A percentile compares a stretch with the other conserved stretches of the same genome.
Evolutionary conservation across 164 flowering plant genomes (phyloP).

Genomic region (Berberis thunbergii): DNA sequence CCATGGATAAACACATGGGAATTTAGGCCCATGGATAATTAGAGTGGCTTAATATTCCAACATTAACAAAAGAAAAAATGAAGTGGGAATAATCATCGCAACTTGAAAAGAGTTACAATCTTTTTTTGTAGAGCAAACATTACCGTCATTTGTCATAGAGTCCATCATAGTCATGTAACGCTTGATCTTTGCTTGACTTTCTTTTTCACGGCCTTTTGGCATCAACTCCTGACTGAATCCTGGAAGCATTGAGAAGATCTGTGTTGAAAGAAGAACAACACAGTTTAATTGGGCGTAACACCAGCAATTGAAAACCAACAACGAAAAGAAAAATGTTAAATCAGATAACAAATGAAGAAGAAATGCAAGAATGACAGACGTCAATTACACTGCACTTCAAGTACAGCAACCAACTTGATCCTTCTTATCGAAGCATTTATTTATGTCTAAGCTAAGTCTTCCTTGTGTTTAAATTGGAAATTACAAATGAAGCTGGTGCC

Average conservation of each 20-base stretch:
- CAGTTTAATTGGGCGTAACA: background rate
- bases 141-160: slow-evolving; percentile 95
- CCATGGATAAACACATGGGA: too few relatives aligned
- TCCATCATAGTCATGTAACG: slow-evolving; percentile 99
- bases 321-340: background rate
- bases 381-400: background rate
- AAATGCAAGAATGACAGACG: background rate
- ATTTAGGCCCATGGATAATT: too few relatives aligned
- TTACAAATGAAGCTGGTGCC: too few relatives aligned
- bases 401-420: background rate
- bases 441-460: too few relatives aligned
- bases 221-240: slow-evolving; percentile 81
- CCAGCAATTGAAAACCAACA: background rate
- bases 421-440: too few relatives aligned
- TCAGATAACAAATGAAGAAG: background rate
- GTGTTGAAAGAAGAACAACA: slow-evolving; percentile 9
- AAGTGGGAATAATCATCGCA: background rate
- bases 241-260: slow-evolving; percentile 85
- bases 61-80: too few relatives aligned
- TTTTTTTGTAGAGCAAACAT: background rate
- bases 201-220: slow-evolving; percentile 96
- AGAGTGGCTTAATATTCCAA: too few relatives aligned
- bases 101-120: background rate
- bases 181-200: slow-evolving; percentile 91
- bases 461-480: too few relatives aligned